phyloP scores from a whole-genome alignment of 306 rosid species.

The Trifolium pratense region DNA sequence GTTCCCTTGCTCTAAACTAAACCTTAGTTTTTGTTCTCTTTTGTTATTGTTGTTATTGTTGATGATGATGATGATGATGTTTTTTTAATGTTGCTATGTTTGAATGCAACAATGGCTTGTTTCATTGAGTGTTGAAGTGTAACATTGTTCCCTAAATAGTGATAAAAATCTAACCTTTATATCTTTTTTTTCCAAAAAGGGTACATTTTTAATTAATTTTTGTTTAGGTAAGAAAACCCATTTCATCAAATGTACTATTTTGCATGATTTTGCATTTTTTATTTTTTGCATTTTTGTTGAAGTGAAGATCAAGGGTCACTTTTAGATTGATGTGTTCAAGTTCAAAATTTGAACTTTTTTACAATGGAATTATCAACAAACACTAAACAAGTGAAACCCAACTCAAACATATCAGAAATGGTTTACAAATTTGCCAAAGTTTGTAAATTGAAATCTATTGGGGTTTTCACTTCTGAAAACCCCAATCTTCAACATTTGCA shows the following conservation, averaged over 20 bases:
- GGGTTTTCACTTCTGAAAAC: conserved; percentile 65
- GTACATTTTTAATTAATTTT: neutral
- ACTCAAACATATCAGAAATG: conserved; percentile 72
- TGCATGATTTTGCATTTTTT: conserved; percentile 20
- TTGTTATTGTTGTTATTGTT: neutral
- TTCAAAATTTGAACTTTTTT: conserved; percentile 42
- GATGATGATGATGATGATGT: neutral
- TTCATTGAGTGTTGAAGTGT: conserved; percentile 11
- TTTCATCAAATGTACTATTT: conserved; percentile 21
- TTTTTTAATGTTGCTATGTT: neutral
- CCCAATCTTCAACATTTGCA: conserved; percentile 48
- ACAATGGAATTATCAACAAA: conserved; percentile 55
- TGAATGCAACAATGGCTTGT: conserved; percentile 16
- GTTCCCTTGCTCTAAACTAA: conserved; percentile 13
- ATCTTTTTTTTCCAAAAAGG: neutral
- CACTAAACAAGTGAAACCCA: conserved; percentile 60
- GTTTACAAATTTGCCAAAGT: conserved; percentile 71
- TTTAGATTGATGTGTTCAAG: conserved; percentile 42
- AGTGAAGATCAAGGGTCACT: conserved; percentile 26
- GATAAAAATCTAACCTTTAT: conserved; percentile 11
- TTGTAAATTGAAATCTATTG: conserved; percentile 78
- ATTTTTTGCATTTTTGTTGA: conserved; percentile 31
- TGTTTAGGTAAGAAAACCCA: conserved; percentile 28
- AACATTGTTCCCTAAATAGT: neutral
- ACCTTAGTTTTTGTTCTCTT: neutral